These are phyloP conservation scores for Mortierella sp. DNA, from an alignment of 371 early-diverging fungal species.

Conservation along the genomic window DNA sequence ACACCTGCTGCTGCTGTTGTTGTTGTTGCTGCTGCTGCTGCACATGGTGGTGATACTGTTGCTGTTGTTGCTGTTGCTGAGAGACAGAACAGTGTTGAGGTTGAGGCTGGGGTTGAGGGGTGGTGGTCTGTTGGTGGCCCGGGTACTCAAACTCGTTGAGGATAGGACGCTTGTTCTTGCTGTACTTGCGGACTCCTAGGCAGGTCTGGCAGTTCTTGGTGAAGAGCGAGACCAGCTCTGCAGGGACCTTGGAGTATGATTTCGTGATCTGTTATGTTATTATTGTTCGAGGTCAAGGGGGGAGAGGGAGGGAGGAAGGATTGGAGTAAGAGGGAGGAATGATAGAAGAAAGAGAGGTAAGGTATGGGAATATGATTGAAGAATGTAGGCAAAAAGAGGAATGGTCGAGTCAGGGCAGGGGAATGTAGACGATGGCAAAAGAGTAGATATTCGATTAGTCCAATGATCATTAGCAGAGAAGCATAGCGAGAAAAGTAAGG, in stretches of 20 bases:
- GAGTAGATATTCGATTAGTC: neutral
- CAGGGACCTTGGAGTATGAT: constrained; percentile 56
- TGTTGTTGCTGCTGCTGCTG: constrained; percentile 23
- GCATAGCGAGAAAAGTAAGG: neutral
- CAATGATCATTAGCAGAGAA: neutral
- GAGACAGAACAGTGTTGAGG: constrained; percentile 6
- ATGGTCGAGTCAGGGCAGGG: neutral
- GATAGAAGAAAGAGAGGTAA: neutral
- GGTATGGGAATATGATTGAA: constrained; percentile 1
- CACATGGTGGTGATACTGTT: constrained; percentile 16
- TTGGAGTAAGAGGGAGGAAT: neutral
- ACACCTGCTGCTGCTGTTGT: constrained; percentile 10
- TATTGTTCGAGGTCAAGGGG: neutral
- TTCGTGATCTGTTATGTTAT: constrained; percentile 49
- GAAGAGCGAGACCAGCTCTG: constrained; percentile 57
- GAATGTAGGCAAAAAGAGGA: neutral
- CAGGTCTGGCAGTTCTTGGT: constrained; percentile 59
- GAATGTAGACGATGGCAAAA: constrained; percentile 12
- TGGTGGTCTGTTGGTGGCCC: constrained; percentile 17
- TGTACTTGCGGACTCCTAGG: constrained; percentile 55
- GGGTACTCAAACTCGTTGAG: constrained; percentile 57
- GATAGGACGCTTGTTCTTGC: constrained; percentile 57
- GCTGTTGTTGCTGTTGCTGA: constrained; percentile 30
- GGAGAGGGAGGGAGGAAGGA: neutral
- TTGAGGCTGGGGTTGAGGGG: constrained; percentile 16